phyloP scores from a whole-genome alignment of 805 yeast genomes.

The Candida oleophila region DNA sequence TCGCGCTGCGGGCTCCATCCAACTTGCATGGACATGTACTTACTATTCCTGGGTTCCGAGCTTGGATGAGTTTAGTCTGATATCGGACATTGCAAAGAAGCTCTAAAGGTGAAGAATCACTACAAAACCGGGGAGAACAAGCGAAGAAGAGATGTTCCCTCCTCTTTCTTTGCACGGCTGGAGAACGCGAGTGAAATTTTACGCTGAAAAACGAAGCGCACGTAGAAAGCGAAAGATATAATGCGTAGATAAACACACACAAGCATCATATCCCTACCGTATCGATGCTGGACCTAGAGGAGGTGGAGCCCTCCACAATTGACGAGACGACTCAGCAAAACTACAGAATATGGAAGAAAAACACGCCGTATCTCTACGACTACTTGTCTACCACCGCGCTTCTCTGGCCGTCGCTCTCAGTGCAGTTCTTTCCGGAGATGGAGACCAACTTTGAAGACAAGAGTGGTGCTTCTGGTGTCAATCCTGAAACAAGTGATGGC shows the following conservation, averaged over 20 bases:
- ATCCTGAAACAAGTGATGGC: constrained; percentile 3
- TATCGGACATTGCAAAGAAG: constrained; percentile 16
- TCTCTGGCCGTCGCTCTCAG: constrained; percentile 43
- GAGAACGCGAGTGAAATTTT: background rate
- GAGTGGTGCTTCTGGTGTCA: no score
- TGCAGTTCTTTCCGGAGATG: constrained; percentile 44
- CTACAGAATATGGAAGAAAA: constrained; percentile 44
- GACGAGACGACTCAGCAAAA: constrained; percentile 30
- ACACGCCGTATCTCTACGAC: constrained; percentile 43
- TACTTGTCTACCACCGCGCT: constrained; percentile 39
- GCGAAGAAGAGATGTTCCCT: no score
- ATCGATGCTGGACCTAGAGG: background rate
- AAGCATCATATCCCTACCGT: no score
- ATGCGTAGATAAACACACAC: background rate
- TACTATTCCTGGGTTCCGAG: constrained; percentile 83
- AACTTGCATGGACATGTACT: constrained; percentile 18
- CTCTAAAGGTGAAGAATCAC: no score
- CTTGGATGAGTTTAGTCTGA: constrained; percentile 67
- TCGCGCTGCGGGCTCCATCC: background rate
- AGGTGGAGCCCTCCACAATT: constrained; percentile 14
- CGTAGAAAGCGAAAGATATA: background rate
- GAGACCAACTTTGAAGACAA: constrained; percentile 8
- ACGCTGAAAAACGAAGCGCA: background rate
- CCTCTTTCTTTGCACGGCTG: background rate
- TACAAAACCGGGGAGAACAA: no score